Conservation (phyloP, 805 yeast species). For the Schizosaccharomyces japonicus region DNA sequence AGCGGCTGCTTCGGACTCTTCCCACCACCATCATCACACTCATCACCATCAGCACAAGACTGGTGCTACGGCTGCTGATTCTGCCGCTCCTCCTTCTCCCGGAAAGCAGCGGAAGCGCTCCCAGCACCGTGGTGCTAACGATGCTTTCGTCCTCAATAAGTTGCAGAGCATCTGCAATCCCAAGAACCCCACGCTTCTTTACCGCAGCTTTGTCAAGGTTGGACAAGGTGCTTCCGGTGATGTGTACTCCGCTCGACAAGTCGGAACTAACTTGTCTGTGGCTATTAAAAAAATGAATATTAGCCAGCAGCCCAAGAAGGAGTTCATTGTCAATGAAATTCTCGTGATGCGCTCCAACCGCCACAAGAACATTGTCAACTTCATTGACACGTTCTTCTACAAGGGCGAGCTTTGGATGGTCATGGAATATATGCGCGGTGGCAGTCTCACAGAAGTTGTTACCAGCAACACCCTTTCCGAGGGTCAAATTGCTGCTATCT, state of each 20-base stretch:
- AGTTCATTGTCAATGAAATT: slow-evolving; percentile 80
- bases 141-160: slow-evolving; percentile 63
- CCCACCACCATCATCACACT: not conserved
- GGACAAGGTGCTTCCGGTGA: slow-evolving; percentile 99
- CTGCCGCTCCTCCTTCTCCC: slow-evolving; percentile 12
- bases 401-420: slow-evolving; percentile 69
- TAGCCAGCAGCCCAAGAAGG: slow-evolving; percentile 87
- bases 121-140: slow-evolving; percentile 25
- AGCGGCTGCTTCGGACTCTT: too few relatives aligned
- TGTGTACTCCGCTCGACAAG: slow-evolving; percentile 64
- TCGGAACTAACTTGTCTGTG: slow-evolving; percentile 26
- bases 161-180: slow-evolving; percentile 59
- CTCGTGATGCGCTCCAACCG: slow-evolving; percentile 81
- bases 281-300: slow-evolving; percentile 94
- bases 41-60: not conserved
- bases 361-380: slow-evolving; percentile 84
- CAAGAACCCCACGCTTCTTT: slow-evolving; percentile 57
- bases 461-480: slow-evolving; percentile 77
- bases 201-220: slow-evolving; percentile 37
- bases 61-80: not conserved
- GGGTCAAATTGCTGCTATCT: slow-evolving; percentile 84
- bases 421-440: slow-evolving; percentile 99
- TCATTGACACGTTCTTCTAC: slow-evolving; percentile 59
- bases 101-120: slow-evolving; percentile 47
- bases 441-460: slow-evolving; percentile 83